Percentiles rank a stretch among this genome's conserved stretches.
These are phyloP conservation scores for Bruguiera parviflora DNA, from an alignment of 345 rosid genomes.

Conservation along the genomic window DNA sequence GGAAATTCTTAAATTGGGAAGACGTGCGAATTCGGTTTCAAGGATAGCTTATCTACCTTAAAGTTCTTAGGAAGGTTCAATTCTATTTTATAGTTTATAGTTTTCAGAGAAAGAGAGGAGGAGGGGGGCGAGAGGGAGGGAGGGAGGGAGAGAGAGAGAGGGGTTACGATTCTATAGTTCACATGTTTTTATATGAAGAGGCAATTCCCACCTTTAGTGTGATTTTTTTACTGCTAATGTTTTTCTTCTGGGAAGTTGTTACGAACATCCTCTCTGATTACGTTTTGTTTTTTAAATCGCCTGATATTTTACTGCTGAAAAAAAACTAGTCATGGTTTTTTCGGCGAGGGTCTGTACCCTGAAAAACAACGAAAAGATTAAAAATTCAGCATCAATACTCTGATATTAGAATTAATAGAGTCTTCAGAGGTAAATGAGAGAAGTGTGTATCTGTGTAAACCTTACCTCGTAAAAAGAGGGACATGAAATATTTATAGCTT, in stretches of 20 bases:
- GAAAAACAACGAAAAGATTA: no score
- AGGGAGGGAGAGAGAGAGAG: conserved; percentile 14
- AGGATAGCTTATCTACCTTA: conserved; percentile 41
- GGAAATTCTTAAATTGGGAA: conserved; percentile 17
- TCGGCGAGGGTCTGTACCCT: no score
- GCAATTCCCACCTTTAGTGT: conserved; percentile 16
- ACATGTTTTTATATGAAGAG: conserved; percentile 40
- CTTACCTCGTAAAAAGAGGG: no score
- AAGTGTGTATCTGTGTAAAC: no score
- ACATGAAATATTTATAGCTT: no score
- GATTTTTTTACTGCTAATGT: background rate
- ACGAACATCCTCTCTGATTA: no score
- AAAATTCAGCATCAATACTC: no score
- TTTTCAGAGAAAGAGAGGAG: conserved; percentile 6
- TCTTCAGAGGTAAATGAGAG: no score
- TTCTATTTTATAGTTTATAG: conserved; percentile 10
- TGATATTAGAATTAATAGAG: no score
- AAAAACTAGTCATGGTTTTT: background rate
- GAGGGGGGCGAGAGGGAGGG: background rate
- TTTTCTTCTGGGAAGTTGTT: no score
- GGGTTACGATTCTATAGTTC: conserved; percentile 29
- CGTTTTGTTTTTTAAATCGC: no score
- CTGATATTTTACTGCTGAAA: background rate
- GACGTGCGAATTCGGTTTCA: conserved; percentile 26
- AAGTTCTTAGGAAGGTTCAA: conserved; percentile 19